These are phyloP conservation scores for Microdochium bolleyi DNA, from an alignment of 2,329 filamentous ascomycete species.

Conservation along the genomic window DNA sequence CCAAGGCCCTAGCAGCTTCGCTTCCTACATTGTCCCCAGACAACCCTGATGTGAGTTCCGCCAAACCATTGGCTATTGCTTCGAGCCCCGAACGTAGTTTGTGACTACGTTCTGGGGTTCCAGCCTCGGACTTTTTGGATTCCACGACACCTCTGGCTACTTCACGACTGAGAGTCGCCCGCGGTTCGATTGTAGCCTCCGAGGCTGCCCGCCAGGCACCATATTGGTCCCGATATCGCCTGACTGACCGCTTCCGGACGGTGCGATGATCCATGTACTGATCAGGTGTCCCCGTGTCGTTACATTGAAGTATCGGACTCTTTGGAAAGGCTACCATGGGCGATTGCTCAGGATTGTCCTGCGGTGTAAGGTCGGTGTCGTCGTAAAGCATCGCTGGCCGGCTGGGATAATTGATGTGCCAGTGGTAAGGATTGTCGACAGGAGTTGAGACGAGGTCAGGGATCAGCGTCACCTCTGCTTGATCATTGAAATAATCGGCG, in stretches of 20 bases:
- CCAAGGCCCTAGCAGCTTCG: slow-evolving; percentile 33
- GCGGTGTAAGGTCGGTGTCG: slow-evolving; percentile 14
- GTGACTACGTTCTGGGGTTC: slow-evolving; percentile 7
- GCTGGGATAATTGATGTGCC: slow-evolving; percentile 25
- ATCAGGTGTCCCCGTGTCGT: slow-evolving; percentile 14
- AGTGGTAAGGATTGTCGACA: slow-evolving; percentile 25
- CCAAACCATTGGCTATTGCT: slow-evolving; percentile 4
- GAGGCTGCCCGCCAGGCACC: slow-evolving; percentile 34
- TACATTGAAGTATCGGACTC: slow-evolving; percentile 19
- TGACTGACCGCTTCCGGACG: slow-evolving; percentile 26
- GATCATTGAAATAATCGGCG: not conserved
- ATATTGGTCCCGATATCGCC: slow-evolving; percentile 33
- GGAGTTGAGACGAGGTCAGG: slow-evolving; percentile 20
- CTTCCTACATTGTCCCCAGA: slow-evolving; percentile 10
- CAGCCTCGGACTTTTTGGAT: slow-evolving; percentile 2
- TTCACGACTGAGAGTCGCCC: slow-evolving; percentile 31
- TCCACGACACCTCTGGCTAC: slow-evolving; percentile 24
- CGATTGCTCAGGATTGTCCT: slow-evolving; percentile 16
- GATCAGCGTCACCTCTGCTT: slow-evolving; percentile 11
- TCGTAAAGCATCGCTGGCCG: slow-evolving; percentile 13
- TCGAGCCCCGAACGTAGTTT: slow-evolving; percentile 9
- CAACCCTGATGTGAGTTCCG: not conserved
- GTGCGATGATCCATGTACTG: slow-evolving; percentile 29
- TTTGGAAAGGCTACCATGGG: slow-evolving; percentile 21
- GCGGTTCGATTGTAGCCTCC: slow-evolving; percentile 27